A percentile compares a stretch with the other conserved stretches of the same genome.
These are phyloP conservation scores for Calonectria multiphialidica DNA, from an alignment of 2,329 filamentous ascomycete species.

Conservation along the genomic window DNA sequence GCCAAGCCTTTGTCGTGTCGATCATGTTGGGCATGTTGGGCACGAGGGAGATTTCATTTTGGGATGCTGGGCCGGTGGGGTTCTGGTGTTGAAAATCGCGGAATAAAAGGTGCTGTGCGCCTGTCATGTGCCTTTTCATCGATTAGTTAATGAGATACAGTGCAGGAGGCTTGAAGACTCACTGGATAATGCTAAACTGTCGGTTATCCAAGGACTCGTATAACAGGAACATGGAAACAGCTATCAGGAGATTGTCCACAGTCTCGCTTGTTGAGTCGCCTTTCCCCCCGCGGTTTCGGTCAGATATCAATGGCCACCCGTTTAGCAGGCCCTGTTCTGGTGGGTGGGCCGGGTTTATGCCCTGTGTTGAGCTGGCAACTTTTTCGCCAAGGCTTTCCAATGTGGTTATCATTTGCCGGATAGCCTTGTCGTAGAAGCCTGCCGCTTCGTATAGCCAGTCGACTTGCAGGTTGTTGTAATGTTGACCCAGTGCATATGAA, in stretches of 20 bases:
- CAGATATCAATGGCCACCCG: background rate
- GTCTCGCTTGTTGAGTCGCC: background rate
- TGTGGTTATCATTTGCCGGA: conserved; percentile 5
- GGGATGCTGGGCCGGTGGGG: background rate
- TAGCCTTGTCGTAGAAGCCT: conserved; percentile 10
- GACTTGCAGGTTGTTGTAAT: background rate
- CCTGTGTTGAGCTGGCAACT: background rate
- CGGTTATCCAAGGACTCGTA: background rate
- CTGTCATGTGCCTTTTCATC: conserved; percentile 1
- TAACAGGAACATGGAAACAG: conserved; percentile 2
- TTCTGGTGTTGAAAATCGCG: background rate
- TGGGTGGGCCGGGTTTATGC: background rate
- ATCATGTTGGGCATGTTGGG: background rate
- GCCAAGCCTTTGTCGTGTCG: conserved; percentile 13
- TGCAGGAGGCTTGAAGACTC: background rate
- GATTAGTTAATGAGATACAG: background rate
- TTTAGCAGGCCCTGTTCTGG: background rate
- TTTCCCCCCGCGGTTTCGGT: background rate
- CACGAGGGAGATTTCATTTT: background rate
- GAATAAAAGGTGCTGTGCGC: background rate
- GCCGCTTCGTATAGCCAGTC: conserved; percentile 13
- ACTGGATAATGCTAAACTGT: conserved; percentile 5
- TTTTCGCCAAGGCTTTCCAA: background rate
- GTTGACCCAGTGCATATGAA: background rate
- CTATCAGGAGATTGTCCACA: conserved; percentile 1